These are phyloP conservation scores for Backusella macrospora DNA, from an alignment of 192 early-diverging fungal species.

Conservation along the genomic window DNA sequence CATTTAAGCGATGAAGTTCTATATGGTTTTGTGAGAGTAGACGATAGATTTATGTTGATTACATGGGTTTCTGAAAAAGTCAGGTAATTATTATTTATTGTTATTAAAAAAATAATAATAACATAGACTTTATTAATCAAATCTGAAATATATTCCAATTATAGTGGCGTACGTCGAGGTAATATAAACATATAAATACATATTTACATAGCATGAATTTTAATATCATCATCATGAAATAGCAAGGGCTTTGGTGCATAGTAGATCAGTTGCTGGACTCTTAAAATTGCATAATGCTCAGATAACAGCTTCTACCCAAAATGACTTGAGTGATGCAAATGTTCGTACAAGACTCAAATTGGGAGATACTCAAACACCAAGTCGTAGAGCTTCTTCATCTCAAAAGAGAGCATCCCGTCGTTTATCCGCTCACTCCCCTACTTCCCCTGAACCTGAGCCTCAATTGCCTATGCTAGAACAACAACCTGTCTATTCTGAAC, in stretches of 20 bases:
- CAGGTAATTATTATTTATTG: slow-evolving; percentile 8
- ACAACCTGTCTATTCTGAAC: neutral
- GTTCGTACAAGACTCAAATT: slow-evolving; percentile 39
- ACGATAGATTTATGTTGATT: slow-evolving; percentile 54
- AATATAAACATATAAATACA: slow-evolving; percentile 18
- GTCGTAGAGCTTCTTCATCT: slow-evolving; percentile 17
- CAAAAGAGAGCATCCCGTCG: slow-evolving; percentile 20
- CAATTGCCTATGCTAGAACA: neutral
- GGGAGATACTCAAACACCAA: slow-evolving; percentile 14
- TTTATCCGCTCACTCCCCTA: slow-evolving; percentile 14
- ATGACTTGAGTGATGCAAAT: slow-evolving; percentile 42
- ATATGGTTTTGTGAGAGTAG: slow-evolving; percentile 60
- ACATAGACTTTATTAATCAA: neutral
- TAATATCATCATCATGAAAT: neutral
- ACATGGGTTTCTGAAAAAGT: slow-evolving; percentile 59
- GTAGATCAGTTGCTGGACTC: slow-evolving; percentile 58
- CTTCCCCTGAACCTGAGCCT: neutral
- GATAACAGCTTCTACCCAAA: slow-evolving; percentile 36
- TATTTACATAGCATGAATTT: neutral
- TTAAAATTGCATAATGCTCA: slow-evolving; percentile 50
- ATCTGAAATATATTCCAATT: neutral
- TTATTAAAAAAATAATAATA: neutral
- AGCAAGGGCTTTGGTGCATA: slow-evolving; percentile 64
- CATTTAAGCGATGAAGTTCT: slow-evolving; percentile 59
- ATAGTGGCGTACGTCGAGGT: slow-evolving; percentile 56